These are phyloP conservation scores for Pleurozium schreberi DNA, from an alignment of 225 moss, liverwort and hornwort species.

Conservation along the genomic window DNA sequence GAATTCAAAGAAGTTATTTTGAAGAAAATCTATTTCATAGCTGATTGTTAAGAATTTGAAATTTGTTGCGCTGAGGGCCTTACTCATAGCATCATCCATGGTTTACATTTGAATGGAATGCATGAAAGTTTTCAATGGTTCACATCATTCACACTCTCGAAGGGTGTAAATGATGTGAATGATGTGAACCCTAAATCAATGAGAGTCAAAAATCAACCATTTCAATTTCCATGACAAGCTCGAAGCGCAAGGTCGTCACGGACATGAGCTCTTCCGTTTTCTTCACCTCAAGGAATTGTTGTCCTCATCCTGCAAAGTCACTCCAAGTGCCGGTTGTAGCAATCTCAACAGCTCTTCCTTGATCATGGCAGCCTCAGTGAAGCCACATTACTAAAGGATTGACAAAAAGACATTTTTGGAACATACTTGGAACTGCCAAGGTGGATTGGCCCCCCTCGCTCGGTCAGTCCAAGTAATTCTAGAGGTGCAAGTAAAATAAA, in stretches of 20 bases:
- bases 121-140: neutral
- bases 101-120: neutral
- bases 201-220: neutral
- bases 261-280: neutral
- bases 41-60: neutral
- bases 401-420: too few relatives aligned
- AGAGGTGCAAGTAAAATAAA: too few relatives aligned
- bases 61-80: neutral
- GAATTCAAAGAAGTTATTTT: neutral
- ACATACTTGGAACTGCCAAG: too few relatives aligned
- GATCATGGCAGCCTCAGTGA: slow-evolving; percentile 9
- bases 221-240: neutral
- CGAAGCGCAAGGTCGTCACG: neutral
- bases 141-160: neutral
- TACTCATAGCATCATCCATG: neutral
- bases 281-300: slow-evolving; percentile 1
- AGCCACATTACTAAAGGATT: neutral
- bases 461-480: too few relatives aligned
- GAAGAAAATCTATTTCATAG: neutral
- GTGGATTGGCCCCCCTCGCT: too few relatives aligned
- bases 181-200: too few relatives aligned
- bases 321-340: slow-evolving; percentile 6
- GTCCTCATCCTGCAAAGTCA: slow-evolving; percentile 20
- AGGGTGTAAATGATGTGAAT: too few relatives aligned
- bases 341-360: slow-evolving; percentile 16